Conservation (phyloP, 345 rosid species). For the Litchi chinensis region DNA sequence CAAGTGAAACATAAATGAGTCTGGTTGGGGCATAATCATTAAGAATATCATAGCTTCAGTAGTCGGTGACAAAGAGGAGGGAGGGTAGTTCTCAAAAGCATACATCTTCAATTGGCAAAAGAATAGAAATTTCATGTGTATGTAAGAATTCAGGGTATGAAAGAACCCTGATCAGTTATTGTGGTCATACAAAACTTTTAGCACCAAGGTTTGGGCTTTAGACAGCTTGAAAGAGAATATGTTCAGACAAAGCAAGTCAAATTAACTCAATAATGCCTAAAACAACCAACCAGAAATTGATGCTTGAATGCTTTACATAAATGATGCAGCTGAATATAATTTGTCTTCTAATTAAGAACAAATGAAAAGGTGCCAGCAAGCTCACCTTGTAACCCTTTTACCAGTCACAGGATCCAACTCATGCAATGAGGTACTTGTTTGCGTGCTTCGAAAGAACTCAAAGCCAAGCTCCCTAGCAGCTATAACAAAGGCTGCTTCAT, state of each 20-base stretch:
- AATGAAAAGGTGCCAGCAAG: slow-evolving; percentile 4
- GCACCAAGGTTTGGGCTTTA: neutral
- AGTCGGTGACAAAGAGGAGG: neutral
- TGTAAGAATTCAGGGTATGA: neutral
- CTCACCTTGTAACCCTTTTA: slow-evolving; percentile 49
- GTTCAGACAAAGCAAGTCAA: neutral
- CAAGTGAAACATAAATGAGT: neutral
- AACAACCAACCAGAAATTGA: neutral
- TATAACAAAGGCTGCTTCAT: slow-evolving; percentile 84
- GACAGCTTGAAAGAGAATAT: neutral
- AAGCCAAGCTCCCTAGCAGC: slow-evolving; percentile 90
- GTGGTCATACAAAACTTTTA: neutral
- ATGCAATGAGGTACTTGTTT: slow-evolving; percentile 55
- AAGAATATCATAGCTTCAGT: neutral
- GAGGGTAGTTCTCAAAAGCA: too few relatives aligned
- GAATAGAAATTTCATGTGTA: slow-evolving; percentile 1
- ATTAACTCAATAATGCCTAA: neutral
- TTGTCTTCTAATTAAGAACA: slow-evolving; percentile 5
- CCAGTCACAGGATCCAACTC: slow-evolving; percentile 53
- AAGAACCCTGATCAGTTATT: neutral
- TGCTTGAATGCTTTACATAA: neutral
- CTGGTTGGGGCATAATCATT: neutral
- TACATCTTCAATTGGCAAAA: neutral
- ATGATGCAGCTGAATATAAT: neutral
- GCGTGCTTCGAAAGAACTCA: slow-evolving; percentile 62